Conservation (phyloP, 169 alveolate genomes). For the Plasmodium inui region DNA sequence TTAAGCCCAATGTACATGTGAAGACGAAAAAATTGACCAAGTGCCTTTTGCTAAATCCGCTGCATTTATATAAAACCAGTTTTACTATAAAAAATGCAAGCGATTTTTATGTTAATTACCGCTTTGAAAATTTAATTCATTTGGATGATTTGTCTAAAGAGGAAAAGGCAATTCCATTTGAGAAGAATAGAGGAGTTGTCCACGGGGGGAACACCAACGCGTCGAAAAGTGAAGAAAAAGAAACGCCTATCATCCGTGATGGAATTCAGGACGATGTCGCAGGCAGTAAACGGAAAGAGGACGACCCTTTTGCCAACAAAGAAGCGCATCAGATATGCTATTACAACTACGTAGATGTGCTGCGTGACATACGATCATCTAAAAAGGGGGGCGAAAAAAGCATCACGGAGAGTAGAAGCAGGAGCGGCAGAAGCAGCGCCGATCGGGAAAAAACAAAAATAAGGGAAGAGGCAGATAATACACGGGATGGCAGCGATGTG, state of each 20-base stretch:
- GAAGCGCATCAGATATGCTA: conserved; percentile 13
- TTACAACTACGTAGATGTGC: conserved; percentile 35
- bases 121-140: conserved; percentile 22
- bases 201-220: not conserved
- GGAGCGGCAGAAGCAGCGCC: not conserved
- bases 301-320: not conserved
- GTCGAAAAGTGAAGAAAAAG: not conserved
- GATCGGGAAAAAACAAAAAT: not conserved
- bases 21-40: conserved; percentile 20
- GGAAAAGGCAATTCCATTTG: not conserved
- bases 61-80: conserved; percentile 26
- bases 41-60: conserved; percentile 37
- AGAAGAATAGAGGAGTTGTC: not conserved
- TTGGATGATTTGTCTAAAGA: conserved; percentile 6
- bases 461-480: not conserved
- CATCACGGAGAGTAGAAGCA: not conserved
- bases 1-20: conserved; percentile 54
- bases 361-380: conserved; percentile 7
- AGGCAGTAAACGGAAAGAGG: not conserved
- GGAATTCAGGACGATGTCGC: not conserved
- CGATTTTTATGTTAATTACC: conserved; percentile 51
- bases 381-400: conserved; percentile 7
- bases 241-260: not conserved
- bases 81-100: conserved; percentile 54
- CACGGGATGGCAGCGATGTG: not conserved